A percentile compares a stretch with the other conserved stretches of the same genome.
Evolutionary conservation across 2,329 filamentous ascomycete genomes (phyloP).

Genomic region (Fusarium subglutinans): DNA sequence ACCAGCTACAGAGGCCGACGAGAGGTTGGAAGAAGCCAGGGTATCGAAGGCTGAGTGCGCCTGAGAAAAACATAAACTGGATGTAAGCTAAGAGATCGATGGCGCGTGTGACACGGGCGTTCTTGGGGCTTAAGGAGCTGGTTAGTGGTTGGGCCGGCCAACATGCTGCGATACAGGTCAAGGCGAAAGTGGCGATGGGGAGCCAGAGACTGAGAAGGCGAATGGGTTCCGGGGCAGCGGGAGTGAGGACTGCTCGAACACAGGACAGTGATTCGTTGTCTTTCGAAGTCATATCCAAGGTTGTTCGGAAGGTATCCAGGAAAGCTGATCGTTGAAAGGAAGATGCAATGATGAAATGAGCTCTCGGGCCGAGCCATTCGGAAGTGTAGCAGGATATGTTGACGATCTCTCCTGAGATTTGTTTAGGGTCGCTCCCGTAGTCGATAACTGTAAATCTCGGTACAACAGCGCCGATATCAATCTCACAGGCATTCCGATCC

Average conservation of each 20-base stretch:
- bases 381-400: conserved; percentile 10
- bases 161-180: conserved; percentile 5
- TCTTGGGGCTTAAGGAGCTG: background rate
- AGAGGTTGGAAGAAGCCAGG: conserved; percentile 79
- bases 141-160: background rate
- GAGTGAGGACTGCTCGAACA: background rate
- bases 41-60: conserved; percentile 73
- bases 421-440: background rate
- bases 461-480: background rate
- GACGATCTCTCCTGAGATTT: background rate
- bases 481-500: conserved; percentile 6
- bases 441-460: background rate
- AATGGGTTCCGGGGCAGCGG: background rate
- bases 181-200: background rate
- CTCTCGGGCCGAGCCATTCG: background rate
- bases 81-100: conserved; percentile 75
- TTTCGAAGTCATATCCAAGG: background rate
- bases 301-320: conserved; percentile 16
- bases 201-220: conserved; percentile 22
- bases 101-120: background rate
- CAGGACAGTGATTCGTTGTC: background rate
- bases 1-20: conserved; percentile 74
- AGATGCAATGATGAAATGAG: background rate
- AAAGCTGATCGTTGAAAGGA: conserved; percentile 7
- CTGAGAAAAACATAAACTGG: conserved; percentile 77